Evolutionary conservation across 1,284 basidiomycete species (phyloP), one percentile per base, ranked within the genome.

Genomic region (Violaceomyces palustris): DNA sequence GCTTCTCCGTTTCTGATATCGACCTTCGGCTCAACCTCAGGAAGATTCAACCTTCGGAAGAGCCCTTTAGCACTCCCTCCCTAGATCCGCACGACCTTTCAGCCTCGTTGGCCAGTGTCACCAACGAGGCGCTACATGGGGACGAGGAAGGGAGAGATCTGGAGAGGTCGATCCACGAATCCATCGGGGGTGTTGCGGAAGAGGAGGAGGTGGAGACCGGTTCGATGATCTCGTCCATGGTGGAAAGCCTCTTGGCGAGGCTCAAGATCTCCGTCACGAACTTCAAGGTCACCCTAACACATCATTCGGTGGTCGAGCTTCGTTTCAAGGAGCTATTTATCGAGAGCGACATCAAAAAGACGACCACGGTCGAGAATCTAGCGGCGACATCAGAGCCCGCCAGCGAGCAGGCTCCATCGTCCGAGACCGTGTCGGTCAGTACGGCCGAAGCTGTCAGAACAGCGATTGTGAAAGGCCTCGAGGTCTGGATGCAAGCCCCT

Each of bases 141-240:
- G 56, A 58, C 25, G 44, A 40, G 2, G 61, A 66, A 34, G 64
- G 51, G 9, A 37, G 44, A 7, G 43, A 62, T 6, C 39, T 65
- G n/a, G 56, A 67, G 24, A 33, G 58, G 18, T 54, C 49, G 8
- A 56, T 67, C 10, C 57, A 63, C 19, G 41, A 56, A n/a, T 61
- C 64, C 17, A 36, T 67, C n/a, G 30, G 42, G 4, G 21, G 29
- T 21, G 28, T 8, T 9, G 27, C 12, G 21, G 11, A 32, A 9
- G 6, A n/a, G 10, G 37, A 39, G 15, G 45, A 58, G 3, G 25
- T 32, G 11, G 42, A 45, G 32, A 32, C 41, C 2, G 44, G 46
- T 28, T 50, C 57, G 1, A 41, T 62, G 28, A 45, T 65, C 10
- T 50, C 54, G 3, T 41, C 49, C 5, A 50, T 62, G 17, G 56